A percentile compares a stretch with the other conserved stretches of the same genome.
Conservation (phyloP, 1,284 basidiomycete species). For the Cryptococcus sp. region DNA sequence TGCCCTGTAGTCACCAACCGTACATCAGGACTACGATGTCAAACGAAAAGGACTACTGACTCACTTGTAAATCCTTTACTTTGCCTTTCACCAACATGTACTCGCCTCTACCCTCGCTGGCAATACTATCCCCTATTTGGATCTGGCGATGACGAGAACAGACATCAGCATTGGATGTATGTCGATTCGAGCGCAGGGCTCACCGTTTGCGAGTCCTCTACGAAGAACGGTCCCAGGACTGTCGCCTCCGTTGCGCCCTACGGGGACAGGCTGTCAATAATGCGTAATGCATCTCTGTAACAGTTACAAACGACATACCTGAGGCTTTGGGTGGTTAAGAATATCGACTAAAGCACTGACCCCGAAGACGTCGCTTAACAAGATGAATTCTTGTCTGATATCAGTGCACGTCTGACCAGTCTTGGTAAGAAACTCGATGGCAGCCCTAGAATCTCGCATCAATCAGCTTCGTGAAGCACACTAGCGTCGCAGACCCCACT, state of each 20-base stretch:
- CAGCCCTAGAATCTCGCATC: neutral
- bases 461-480: neutral
- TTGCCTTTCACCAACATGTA: neutral
- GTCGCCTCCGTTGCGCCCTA: neutral
- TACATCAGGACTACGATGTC: neutral
- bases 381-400: constrained; percentile 1
- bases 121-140: neutral
- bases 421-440: neutral
- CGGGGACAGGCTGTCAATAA: neutral
- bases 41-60: neutral
- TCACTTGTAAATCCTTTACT: neutral
- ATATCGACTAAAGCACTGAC: neutral
- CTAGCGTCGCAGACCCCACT: neutral
- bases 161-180: neutral
- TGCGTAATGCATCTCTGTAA: neutral
- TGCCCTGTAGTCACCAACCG: neutral
- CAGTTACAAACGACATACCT: neutral
- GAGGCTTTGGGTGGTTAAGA: neutral
- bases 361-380: neutral
- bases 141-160: neutral
- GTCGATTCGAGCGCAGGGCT: neutral
- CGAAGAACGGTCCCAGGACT: neutral
- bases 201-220: neutral
- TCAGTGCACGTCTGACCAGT: neutral
- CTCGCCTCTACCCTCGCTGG: neutral